Conservation (phyloP, 2,329 filamentous ascomycete species). For the Lachnellula arida region DNA sequence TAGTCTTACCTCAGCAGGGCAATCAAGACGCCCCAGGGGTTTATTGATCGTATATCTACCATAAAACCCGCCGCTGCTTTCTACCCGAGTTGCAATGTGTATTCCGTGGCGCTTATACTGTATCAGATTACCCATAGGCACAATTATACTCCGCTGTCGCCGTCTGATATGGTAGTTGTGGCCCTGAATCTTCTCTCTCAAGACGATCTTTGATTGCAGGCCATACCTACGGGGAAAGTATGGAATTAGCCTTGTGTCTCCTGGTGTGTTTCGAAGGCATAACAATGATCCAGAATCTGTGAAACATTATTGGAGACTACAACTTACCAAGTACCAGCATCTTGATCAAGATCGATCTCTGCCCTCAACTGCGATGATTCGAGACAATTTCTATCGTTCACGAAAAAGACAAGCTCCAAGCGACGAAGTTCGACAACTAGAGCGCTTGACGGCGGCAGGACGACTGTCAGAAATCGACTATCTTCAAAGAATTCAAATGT, state of each 20-base stretch:
- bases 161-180: background rate
- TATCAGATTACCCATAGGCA: conserved; percentile 41
- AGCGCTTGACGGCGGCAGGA: conserved; percentile 34
- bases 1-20: conserved; percentile 42
- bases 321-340: conserved; percentile 55
- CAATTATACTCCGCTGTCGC: conserved; percentile 46
- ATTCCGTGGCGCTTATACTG: conserved; percentile 29
- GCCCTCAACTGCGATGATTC: conserved; percentile 45
- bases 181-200: conserved; percentile 37
- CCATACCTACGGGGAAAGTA: conserved; percentile 25
- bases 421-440: conserved; percentile 47
- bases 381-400: conserved; percentile 41
- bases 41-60: conserved; percentile 49
- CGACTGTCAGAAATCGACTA: conserved; percentile 40
- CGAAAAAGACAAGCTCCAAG: conserved; percentile 49
- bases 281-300: too few species aligned
- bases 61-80: conserved; percentile 36
- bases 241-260: too few species aligned
- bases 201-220: conserved; percentile 51
- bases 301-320: background rate
- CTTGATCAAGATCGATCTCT: conserved; percentile 53
- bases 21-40: conserved; percentile 51
- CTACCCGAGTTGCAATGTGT: conserved; percentile 41
- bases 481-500: conserved; percentile 50
- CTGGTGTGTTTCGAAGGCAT: too few species aligned